Evolutionary conservation across 345 rosid species (phyloP), one percentile per base, ranked within the genome.

Genomic region (Gossypioides kirkii): DNA sequence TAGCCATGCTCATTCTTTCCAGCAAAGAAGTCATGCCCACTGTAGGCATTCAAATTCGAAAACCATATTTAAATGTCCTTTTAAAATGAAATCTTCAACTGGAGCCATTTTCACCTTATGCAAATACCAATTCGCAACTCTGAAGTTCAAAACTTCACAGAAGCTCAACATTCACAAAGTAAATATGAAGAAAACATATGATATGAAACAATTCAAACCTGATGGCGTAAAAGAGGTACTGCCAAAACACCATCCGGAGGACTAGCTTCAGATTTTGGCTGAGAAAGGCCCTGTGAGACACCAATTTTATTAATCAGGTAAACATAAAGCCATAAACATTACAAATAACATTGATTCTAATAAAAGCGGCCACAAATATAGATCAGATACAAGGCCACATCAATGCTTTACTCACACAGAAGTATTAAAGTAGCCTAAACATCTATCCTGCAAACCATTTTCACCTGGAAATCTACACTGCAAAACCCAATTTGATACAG

Each of bases 211-310:
- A 26, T 71, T 22, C 78, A 73, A 77, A 94, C 98, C 99, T 94
- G 99, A 86, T 90, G 98, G 79, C 91, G 87, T 82, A 94, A 67
- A 69, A 94, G 99, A 72, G 95, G 85, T 72, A 92, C 97, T 69
- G 96, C 64, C 86, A 94, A 47, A 82, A 81, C 72, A 81, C 97
- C 98, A 25, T 92, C 92, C 13, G 99, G 98, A 3, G 79, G 91
- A 78, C 18, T 79, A 78, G 87, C 88, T 88, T 95, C 99, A n/a
- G 90, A 85, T 60, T 74, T 82, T 62, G 93, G 91, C 83, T 85
- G 90, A 68, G 92, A 82, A 77, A 95, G 87, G 83, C 87, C 97
- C 98, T 95, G 89, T 66, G 32, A 83, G 32, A 58, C 74, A 53
- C 78, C 59, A 83, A 75, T 46, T 61, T 59, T 32, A 67, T 14